These are phyloP conservation scores for Rugonectria rugulosa DNA, from an alignment of 2,329 filamentous ascomycete species.

Conservation along the genomic window DNA sequence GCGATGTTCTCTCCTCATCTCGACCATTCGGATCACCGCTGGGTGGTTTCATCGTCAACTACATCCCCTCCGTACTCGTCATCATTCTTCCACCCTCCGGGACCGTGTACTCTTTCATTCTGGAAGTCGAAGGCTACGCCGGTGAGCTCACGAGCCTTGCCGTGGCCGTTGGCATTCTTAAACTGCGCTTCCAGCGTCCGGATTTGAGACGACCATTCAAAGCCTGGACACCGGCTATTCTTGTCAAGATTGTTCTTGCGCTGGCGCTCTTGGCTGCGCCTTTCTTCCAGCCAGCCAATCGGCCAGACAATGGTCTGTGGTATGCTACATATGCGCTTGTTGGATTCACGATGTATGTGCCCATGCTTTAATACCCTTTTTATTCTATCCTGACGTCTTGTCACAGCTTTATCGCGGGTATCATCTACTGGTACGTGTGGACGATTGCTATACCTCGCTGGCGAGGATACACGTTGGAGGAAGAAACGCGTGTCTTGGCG, in stretches of 20 bases:
- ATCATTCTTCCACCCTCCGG: conserved; percentile 70
- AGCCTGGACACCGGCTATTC: conserved; percentile 68
- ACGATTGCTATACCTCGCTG: conserved; percentile 66
- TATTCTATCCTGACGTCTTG: not conserved
- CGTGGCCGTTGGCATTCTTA: conserved; percentile 64
- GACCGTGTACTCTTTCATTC: conserved; percentile 75
- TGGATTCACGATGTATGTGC: conserved; percentile 60
- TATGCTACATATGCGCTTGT: conserved; percentile 64
- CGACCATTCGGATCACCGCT: conserved; percentile 72
- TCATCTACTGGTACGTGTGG: conserved; percentile 75
- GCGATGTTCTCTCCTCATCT: conserved; percentile 67
- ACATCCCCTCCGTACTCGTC: conserved; percentile 71
- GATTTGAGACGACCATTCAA: conserved; percentile 70
- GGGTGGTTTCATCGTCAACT: conserved; percentile 73
- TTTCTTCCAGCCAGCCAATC: conserved; percentile 65
- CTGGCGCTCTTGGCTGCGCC: conserved; percentile 65
- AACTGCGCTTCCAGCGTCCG: conserved; percentile 66
- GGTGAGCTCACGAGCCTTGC: conserved; percentile 67
- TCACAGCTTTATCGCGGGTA: conserved; percentile 61
- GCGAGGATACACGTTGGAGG: conserved; percentile 68
- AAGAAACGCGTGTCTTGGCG: conserved; percentile 63
- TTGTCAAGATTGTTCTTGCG: conserved; percentile 61
- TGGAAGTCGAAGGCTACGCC: conserved; percentile 75
- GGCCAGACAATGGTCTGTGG: conserved; percentile 54
- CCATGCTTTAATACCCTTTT: not conserved